Base-by-base conservation (phyloP, 1,284 basidiomycete genomes). In the Cryptococcus sp. region DNA sequence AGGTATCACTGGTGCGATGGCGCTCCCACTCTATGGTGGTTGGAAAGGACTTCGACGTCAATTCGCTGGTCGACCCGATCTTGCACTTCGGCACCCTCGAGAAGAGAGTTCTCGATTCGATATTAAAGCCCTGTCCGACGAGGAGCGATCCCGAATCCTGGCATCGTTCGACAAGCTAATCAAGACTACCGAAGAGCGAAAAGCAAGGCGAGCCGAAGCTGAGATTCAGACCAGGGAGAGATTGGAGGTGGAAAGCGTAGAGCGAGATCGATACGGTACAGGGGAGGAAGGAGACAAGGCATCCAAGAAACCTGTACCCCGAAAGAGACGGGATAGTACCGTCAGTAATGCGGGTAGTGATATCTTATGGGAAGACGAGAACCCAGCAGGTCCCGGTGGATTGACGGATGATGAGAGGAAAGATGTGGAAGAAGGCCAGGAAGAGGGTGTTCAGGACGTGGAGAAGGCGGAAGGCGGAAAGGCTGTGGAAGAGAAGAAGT, bases 1-100 rank as follows among this genome's bases (percentile, higher is more conserved):
- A 56, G 80, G 80, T 13, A 76, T 77, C n/a, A 56, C 78, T 1
- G 79, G 78, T 19, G 57, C 76, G 11, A 66, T 80, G 13, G 69
- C 76, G 2, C 70, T 78, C 48, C 79, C 80, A 0, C 53, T 80
- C n/a, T 61, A 71, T 22, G 80, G 80, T 4, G 73, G 74, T 5
- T 76, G 73, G 68, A 75, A 76, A 50, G 71, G 70, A 42, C 61
- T 74, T 23, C 72, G 76, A 42, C 66, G 67, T 2, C 52, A 54
- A 37, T 58, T 64, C 34, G 45, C 55, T 3, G 57, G 57, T 16
- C 55, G 56, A n/a, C 66, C 58, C 14, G 54, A 61, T 13, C 45
- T 59, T 16, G 56, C 53, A 24, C 53, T 67, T 11, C 54, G 59
- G 11, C 50, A 60, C 32, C 60, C 67, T 16, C 59, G 64, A 19